These are phyloP conservation scores for Neurospora crassa DNA, from an alignment of 2,329 filamentous ascomycete genomes.

Conservation along the genomic window DNA sequence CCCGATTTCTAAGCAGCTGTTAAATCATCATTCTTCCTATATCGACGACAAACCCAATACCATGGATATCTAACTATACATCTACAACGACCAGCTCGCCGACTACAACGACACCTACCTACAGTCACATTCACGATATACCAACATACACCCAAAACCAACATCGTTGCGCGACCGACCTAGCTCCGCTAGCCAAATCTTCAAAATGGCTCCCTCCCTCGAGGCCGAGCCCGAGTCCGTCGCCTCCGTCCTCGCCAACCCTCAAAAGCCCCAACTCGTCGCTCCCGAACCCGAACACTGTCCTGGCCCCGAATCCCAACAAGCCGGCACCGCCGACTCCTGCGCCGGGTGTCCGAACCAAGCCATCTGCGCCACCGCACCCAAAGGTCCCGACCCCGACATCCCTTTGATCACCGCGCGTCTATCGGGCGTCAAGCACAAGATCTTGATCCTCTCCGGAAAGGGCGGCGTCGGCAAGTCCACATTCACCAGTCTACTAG, in stretches of 20 bases:
- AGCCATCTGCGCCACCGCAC: conserved; percentile 83
- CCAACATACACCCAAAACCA: no score
- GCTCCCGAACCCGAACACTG: conserved; percentile 97
- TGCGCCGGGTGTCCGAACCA: conserved; percentile 96
- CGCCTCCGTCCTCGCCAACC: conserved; percentile 63
- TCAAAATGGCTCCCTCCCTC: conserved; percentile 62
- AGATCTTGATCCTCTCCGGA: conserved; percentile 84
- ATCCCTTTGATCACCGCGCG: conserved; percentile 80
- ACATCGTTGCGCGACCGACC: no score
- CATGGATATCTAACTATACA: no score
- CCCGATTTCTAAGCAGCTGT: conserved; percentile 17
- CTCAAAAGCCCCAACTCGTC: conserved; percentile 72
- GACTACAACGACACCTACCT: no score
- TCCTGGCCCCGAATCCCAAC: conserved; percentile 74
- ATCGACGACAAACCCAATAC: neutral
- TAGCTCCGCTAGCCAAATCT: neutral
- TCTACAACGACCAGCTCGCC: no score
- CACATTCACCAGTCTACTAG: conserved; percentile 81
- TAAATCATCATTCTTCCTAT: neutral
- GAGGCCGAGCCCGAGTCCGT: conserved; percentile 55
- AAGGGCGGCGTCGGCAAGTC: conserved; percentile 93
- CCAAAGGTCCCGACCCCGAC: conserved; percentile 92
- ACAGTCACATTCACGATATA: no score
- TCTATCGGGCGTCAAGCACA: conserved; percentile 74
- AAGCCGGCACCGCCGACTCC: conserved; percentile 63